Evolutionary conservation across 1,284 basidiomycete species (phyloP), one percentile per base, ranked within the genome.

Genomic region (Leucoagaricus sp.): DNA sequence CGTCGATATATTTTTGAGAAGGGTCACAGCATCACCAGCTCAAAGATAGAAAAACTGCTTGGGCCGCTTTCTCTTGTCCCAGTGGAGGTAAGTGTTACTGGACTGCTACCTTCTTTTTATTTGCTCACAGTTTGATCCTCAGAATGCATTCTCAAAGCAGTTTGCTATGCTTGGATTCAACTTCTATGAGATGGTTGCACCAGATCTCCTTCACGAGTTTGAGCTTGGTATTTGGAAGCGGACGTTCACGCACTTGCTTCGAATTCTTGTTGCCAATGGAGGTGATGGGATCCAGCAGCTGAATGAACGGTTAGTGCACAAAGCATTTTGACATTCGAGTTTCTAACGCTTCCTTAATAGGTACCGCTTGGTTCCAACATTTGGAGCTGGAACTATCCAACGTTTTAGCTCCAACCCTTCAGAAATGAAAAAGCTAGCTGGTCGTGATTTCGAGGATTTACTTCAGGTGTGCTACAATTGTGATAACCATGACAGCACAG

Each of bases 401-500:
- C 59, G 58, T 15, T 75, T 74, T 55, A 31, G 47, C 0, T 63
- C 54, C n/a, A 71, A 73, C 54, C 62, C 60, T 0, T 69, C 69
- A 6, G 67, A 61, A 10, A 63, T 72, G 65, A 72, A 71, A 53
- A 69, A 71, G 50, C 50, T 75, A 3, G 70, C 67, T 7, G 72
- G 67, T 0, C 56, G 65, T 13, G 67, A 74, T 59, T 74, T 64
- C 58, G 69, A 74, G 48, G 70, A 73, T 54, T 50, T 75, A 0
- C 63, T 76, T 21, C 71, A 73, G 65, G 31, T 33, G n/a, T n/a
- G n/a, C n/a, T n/a, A 33, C 31, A 33, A 33, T 33, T 7, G 6
- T 33, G 6, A 6, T 12, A 33, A 33, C 12, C 31, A 33, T 33
- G 31, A 33, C 31, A 33, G 12, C 6, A 7, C 6, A 7, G 31